Percentiles rank a stretch among this genome's conserved stretches.
These are phyloP conservation scores for Aspergillus saccharolyticus DNA, from an alignment of 495 filamentous ascomycete species.

Conservation along the genomic window DNA sequence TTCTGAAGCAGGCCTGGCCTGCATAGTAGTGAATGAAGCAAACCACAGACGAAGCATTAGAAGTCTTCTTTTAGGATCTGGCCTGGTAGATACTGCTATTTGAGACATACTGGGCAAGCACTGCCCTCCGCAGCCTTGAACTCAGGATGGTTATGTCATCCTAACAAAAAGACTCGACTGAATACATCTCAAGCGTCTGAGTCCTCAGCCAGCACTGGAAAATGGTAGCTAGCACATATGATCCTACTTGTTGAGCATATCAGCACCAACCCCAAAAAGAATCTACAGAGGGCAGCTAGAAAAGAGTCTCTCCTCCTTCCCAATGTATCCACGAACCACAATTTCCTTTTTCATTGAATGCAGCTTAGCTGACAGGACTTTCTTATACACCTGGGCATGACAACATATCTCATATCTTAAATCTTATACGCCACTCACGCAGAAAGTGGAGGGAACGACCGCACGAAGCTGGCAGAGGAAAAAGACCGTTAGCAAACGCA, in stretches of 20 bases:
- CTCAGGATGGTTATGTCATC: too few species aligned
- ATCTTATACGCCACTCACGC: conserved; percentile 31
- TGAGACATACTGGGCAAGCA: background rate
- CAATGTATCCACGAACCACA: background rate
- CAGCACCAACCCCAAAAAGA: background rate
- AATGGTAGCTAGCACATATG: background rate
- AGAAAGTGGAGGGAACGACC: conserved; percentile 40
- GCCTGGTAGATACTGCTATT: background rate
- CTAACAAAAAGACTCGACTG: background rate
- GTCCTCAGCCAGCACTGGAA: too few species aligned
- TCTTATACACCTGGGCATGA: background rate
- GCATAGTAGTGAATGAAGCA: too few species aligned
- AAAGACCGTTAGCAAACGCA: conserved; percentile 9
- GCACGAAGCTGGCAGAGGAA: conserved; percentile 31
- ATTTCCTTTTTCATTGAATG: background rate
- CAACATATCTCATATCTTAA: conserved; percentile 4
- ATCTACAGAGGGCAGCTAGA: background rate
- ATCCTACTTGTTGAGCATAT: background rate
- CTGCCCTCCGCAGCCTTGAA: too few species aligned
- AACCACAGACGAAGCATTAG: too few species aligned
- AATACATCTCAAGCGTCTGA: too few species aligned
- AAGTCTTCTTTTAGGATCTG: too few species aligned
- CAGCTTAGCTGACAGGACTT: background rate
- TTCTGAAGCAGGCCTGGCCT: too few species aligned
- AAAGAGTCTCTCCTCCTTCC: background rate